Percentiles rank a stretch among this genome's conserved stretches.
Evolutionary conservation across 2,329 filamentous ascomycete species (phyloP).

Genomic region (Sphaerulina vaccinii): DNA sequence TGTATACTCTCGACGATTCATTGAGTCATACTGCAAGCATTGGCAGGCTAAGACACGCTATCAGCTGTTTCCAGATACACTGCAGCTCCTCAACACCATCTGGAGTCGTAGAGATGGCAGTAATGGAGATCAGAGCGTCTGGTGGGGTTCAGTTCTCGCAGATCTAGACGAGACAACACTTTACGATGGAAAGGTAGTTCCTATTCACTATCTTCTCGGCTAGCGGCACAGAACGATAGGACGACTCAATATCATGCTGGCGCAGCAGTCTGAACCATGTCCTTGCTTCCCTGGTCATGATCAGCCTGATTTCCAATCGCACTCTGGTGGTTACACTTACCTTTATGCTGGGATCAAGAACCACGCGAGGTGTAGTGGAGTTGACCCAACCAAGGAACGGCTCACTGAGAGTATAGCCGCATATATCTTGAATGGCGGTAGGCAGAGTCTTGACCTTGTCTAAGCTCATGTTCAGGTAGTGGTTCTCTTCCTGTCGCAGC

Average conservation of each 20-base stretch:
- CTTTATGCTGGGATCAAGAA: conserved; percentile 5
- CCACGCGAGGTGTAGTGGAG: conserved; percentile 5
- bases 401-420: conserved; percentile 11
- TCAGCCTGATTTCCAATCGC: neutral
- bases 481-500: conserved; percentile 43
- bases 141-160: conserved; percentile 10
- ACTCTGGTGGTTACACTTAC: neutral
- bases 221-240: too few species aligned
- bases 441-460: conserved; percentile 25
- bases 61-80: conserved; percentile 7
- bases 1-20: conserved; percentile 1
- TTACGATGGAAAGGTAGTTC: conserved; percentile 5
- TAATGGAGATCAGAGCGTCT: neutral
- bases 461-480: conserved; percentile 36
- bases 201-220: conserved; percentile 5
- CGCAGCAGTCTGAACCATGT: conserved; percentile 3
- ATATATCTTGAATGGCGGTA: conserved; percentile 1
- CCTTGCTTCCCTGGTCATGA: neutral
- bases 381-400: conserved; percentile 13
- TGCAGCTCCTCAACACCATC: neutral
- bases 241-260: neutral
- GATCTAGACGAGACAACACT: neutral
- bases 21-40: conserved; percentile 3
- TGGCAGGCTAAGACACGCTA: conserved; percentile 10
- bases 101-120: conserved; percentile 3